phyloP scores from a whole-genome alignment of 306 rosid species.

The Prunus mongolica region DNA sequence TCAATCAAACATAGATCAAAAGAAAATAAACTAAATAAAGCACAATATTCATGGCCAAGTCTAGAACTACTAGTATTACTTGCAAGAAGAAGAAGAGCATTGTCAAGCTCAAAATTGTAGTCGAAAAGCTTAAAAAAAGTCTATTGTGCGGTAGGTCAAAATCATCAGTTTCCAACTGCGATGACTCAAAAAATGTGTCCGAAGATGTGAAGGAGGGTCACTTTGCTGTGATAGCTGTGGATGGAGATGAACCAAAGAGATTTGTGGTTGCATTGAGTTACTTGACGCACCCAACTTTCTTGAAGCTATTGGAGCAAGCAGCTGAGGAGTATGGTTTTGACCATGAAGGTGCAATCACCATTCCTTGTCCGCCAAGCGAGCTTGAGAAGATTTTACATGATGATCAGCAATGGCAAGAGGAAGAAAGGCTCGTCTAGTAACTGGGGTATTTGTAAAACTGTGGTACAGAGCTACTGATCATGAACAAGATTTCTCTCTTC shows the following conservation, averaged over 20 bases:
- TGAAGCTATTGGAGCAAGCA: slow-evolving; percentile 62
- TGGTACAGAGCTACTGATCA: slow-evolving; percentile 36
- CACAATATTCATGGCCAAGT: slow-evolving; percentile 35
- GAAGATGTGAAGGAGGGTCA: slow-evolving; percentile 85
- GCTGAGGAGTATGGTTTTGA: slow-evolving; percentile 82
- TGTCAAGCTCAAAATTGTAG: slow-evolving; percentile 50
- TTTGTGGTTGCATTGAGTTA: slow-evolving; percentile 65
- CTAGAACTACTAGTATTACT: slow-evolving; percentile 6
- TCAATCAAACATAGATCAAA: not conserved
- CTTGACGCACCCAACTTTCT: slow-evolving; percentile 51
- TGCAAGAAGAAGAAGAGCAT: slow-evolving; percentile 45
- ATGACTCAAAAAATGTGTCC: slow-evolving; percentile 35
- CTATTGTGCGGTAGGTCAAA: slow-evolving; percentile 32
- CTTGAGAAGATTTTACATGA: slow-evolving; percentile 53
- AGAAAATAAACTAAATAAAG: not conserved
- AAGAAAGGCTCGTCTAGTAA: slow-evolving; percentile 3
- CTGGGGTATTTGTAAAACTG: slow-evolving; percentile 30
- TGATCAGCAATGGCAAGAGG: slow-evolving; percentile 27
- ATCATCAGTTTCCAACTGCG: not conserved
- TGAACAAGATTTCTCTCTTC: not conserved
- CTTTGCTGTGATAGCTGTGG: slow-evolving; percentile 65
- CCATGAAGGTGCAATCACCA: slow-evolving; percentile 62
- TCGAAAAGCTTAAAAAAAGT: slow-evolving; percentile 58
- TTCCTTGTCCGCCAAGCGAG: slow-evolving; percentile 59
- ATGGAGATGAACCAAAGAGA: slow-evolving; percentile 50